Evolutionary conservation across 1,139 yeast species (phyloP), one percentile per base, ranked within the genome.

Genomic region (Candida glucosophila): DNA sequence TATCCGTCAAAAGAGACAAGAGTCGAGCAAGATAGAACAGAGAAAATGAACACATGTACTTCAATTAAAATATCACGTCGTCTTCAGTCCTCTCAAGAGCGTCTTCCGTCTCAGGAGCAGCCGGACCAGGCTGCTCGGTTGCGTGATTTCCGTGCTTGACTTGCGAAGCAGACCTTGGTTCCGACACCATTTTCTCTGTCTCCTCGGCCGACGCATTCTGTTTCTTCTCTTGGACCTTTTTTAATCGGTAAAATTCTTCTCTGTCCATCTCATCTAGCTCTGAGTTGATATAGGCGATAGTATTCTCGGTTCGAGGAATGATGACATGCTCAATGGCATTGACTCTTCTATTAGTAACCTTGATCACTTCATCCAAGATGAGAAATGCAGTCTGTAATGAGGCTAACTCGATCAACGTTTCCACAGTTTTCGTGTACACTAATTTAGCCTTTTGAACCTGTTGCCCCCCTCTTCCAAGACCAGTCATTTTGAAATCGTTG

Each of bases 261-360:
- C 98, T 80, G 53, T 90, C 98, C 54, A 90, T 70, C 59, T 90
- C 98, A 55, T 90, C 98, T 52, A 90, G 71, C 54, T 90, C 98
- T 16, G 95, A 83, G 55, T 86, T 86, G 62, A 90, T 90, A 55
- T 90, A 65, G 34, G 81, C 72, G 45, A 90, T 90, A 18, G 98
- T 90, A 55, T 90, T 90, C 55, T 90, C 96, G 2, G 97, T 88
- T 56, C 97, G 74, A 35, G 98, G 98, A 33, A 90, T 90, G 45
- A 90, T 88, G 27, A 90, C 97, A 52, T 90, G 97, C 61, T 90
- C 98, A 58, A 90, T 90, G 39, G 98, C 97, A 55, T 90, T 90
- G 44, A 90, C 98, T 69, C 98, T 81, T 61, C 98, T 75, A 57
- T 90, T 90, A 31, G 98, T 90, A 29, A 90, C 95, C 58, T 90